A percentile compares a stretch with the other conserved stretches of the same genome.
phyloP scores from a whole-genome alignment of 2,329 filamentous ascomycete species.

The Claviceps purpurea region DNA sequence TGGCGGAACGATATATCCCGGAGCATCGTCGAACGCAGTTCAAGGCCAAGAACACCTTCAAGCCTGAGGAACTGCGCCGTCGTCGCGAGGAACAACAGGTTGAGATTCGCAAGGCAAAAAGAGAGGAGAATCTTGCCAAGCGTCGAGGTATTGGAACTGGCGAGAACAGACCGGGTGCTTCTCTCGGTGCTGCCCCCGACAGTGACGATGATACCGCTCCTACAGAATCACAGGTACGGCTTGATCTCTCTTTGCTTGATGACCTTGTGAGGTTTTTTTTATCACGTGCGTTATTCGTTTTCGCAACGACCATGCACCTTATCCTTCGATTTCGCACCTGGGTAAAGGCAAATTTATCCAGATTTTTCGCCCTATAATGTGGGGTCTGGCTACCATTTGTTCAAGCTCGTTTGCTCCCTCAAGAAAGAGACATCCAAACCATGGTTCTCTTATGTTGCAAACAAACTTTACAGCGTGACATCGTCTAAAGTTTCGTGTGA shows the following conservation, averaged over 20 bases:
- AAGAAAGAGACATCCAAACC: background rate
- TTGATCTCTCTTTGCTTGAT: conserved; percentile 2
- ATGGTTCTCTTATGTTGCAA: too few relatives aligned
- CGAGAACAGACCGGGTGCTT: conserved; percentile 66
- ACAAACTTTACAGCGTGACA: too few relatives aligned
- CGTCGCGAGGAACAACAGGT: conserved; percentile 98
- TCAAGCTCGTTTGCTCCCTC: background rate
- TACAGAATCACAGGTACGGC: conserved; percentile 82
- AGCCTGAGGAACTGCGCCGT: conserved; percentile 95
- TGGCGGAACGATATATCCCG: conserved; percentile 98
- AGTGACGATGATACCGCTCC: conserved; percentile 95
- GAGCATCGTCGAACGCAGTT: conserved; percentile 98
- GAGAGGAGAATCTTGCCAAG: conserved; percentile 98
- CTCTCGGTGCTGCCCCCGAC: conserved; percentile 78
- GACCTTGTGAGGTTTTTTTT: background rate
- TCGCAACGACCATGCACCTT: background rate
- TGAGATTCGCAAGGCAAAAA: conserved; percentile 96
- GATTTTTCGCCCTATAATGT: conserved; percentile 14
- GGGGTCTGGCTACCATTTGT: conserved; percentile 19
- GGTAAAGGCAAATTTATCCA: background rate
- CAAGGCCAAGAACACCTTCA: conserved; percentile 99
- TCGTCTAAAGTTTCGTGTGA: background rate
- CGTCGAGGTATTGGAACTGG: conserved; percentile 81
- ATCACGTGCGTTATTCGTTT: background rate
- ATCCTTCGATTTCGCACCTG: background rate